phyloP scores from a whole-genome alignment of 2,329 filamentous ascomycete species.

The Mycosphaerelloides madeirae region DNA sequence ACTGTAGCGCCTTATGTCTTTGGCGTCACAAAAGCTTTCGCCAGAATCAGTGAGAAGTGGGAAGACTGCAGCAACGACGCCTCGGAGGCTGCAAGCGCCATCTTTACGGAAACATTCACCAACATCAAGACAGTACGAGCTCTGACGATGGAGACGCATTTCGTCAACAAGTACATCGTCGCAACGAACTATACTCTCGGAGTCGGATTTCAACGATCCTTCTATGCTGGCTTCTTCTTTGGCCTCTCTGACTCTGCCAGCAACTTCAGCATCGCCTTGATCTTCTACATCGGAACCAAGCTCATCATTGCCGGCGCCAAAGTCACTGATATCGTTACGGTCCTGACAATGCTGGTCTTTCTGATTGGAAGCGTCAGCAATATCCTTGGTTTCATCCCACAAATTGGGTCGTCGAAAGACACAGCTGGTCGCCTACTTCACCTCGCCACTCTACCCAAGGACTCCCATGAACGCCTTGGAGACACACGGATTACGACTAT shows the following conservation, averaged over 20 bases:
- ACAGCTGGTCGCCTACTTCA: conserved; percentile 68
- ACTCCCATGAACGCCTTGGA: conserved; percentile 57
- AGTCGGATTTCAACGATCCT: conserved; percentile 61
- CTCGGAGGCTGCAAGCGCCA: conserved; percentile 54
- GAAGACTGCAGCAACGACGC: conserved; percentile 64
- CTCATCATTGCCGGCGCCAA: conserved; percentile 53
- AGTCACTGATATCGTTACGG: conserved; percentile 61
- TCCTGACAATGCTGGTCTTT: conserved; percentile 80
- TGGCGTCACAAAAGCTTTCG: conserved; percentile 60
- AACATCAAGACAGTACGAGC: conserved; percentile 76
- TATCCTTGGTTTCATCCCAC: conserved; percentile 71
- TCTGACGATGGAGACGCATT: conserved; percentile 68
- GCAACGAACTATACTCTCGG: conserved; percentile 51
- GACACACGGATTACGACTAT: conserved; percentile 39
- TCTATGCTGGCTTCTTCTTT: conserved; percentile 65
- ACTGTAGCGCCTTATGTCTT: conserved; percentile 64
- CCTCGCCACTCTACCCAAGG: conserved; percentile 57
- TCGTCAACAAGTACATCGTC: conserved; percentile 57
- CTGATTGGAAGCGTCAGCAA: conserved; percentile 67
- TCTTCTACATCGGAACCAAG: conserved; percentile 76
- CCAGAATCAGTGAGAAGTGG: conserved; percentile 64
- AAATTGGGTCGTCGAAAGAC: conserved; percentile 69
- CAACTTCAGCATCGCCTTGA: conserved; percentile 67
- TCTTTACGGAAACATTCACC: conserved; percentile 70
- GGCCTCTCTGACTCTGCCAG: conserved; percentile 72